Percentiles rank a stretch among this genome's conserved stretches.
These are phyloP conservation scores for Camelina sativa DNA, from an alignment of 345 rosid genomes.

Conservation along the genomic window DNA sequence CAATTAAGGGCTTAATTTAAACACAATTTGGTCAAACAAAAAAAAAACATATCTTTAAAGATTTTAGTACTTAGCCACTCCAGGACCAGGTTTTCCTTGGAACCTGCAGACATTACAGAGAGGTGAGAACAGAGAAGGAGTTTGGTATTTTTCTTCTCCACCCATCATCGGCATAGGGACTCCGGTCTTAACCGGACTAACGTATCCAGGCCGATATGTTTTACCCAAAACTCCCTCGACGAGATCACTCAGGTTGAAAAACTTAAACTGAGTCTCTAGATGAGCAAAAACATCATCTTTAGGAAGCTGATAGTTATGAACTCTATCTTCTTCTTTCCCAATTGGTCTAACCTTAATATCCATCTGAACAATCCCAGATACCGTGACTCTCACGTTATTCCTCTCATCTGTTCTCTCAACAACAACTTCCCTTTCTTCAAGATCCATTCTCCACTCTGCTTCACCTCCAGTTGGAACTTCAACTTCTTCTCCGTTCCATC, in stretches of 20 bases:
- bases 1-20: conserved; percentile 21
- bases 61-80: conserved; percentile 37
- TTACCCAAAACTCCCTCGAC: conserved; percentile 78
- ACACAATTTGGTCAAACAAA: conserved; percentile 6
- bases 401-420: conserved; percentile 63
- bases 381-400: conserved; percentile 52
- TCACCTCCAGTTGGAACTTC: conserved; percentile 49
- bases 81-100: conserved; percentile 41
- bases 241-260: conserved; percentile 49
- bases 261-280: conserved; percentile 70
- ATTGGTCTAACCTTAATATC: conserved; percentile 61
- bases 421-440: conserved; percentile 39
- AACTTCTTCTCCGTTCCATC: conserved; percentile 52
- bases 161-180: conserved; percentile 81
- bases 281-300: conserved; percentile 67
- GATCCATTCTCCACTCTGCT: conserved; percentile 51
- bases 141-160: conserved; percentile 68
- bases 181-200: conserved; percentile 66
- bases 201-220: conserved; percentile 65
- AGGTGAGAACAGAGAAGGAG: conserved; percentile 59
- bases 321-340: conserved; percentile 57
- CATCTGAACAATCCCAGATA: conserved; percentile 52
- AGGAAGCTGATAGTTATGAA: conserved; percentile 65
- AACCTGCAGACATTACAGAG: conserved; percentile 61
- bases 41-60: conserved; percentile 11